Base-by-base conservation (phyloP, 805 yeast genomes). In the Ogataea pilisensis region DNA sequence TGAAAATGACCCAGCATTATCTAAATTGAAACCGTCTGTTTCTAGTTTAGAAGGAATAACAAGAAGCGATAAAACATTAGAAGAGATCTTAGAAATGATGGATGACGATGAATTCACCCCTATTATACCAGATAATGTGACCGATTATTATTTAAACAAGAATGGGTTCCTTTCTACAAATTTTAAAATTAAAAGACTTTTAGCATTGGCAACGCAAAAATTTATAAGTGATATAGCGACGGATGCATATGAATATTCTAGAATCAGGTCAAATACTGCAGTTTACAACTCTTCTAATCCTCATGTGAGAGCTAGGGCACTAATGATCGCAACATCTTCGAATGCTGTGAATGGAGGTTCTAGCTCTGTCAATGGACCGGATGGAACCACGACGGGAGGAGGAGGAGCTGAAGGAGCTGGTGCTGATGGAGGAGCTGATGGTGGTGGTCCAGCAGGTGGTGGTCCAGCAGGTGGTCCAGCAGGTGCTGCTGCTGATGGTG, bases 51-150 rank as follows among this genome's bases (percentile, higher is more conserved):
- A 89, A 0, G 87, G 80, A 41, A 68, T 83, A 37, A 75, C 88
- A 1, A 71, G 88, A 50, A 83, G 84, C 51, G 95, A 88, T 56
- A 85, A 85, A 54, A 81, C 93, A 0, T 66, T 93, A 39, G 78
- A 82, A 51, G 98, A 93, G 52, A 81, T 93, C 27, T 69, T 93
- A 22, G 84, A 82, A 26, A 70, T 89, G 71, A 83, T 93, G 91
- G 95, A 88, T 49, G 96, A 89, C 44, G 95, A 89, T 47, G 96
- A 89, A 43, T 88, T 82, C 59, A 87, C 96, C 3, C 99, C 99
- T 2, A 82, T 91, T 26, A 93, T 93, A 31, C 99, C 99, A 0
- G 98, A 93, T 59, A 90, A 95, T 0, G 97, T 93, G 9, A 85
- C 96, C 0, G 97, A 91, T 57, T 93, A 89, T 60, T 93, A 91